Percentiles rank a stretch among this genome's conserved stretches.
phyloP scores from a whole-genome alignment of 1,139 yeast genomes.

The Kluyveromyces marxianus region DNA sequence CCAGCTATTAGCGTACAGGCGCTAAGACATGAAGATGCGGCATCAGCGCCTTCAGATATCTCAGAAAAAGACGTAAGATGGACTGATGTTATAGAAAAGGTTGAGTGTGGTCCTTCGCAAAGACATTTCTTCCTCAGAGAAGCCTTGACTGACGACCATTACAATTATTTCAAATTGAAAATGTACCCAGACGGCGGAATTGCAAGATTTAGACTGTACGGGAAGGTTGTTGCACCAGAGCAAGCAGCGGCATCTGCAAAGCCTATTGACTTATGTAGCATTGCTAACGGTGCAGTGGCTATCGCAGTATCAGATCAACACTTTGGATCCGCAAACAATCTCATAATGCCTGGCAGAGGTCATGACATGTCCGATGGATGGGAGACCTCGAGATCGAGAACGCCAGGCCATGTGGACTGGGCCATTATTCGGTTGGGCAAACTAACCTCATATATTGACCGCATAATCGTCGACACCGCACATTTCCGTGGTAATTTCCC shows the following conservation, averaged over 20 bases:
- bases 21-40: constrained; percentile 30
- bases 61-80: constrained; percentile 40
- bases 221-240: constrained; percentile 60
- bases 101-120: constrained; percentile 84
- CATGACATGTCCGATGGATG: constrained; percentile 96
- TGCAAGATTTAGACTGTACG: constrained; percentile 86
- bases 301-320: constrained; percentile 81
- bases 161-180: constrained; percentile 73
- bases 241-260: constrained; percentile 14
- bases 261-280: constrained; percentile 70
- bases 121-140: constrained; percentile 71
- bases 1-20: constrained; percentile 86
- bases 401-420: constrained; percentile 84
- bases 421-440: constrained; percentile 74
- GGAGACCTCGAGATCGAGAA: constrained; percentile 92
- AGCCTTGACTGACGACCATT: constrained; percentile 48
- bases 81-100: constrained; percentile 60
- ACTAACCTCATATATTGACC: constrained; percentile 41
- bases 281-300: constrained; percentile 83
- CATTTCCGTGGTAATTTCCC: constrained; percentile 93
- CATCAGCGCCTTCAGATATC: constrained; percentile 9
- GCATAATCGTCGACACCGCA: constrained; percentile 78
- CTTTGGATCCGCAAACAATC: constrained; percentile 83
- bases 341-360: constrained; percentile 88
- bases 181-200: constrained; percentile 98